These are phyloP conservation scores for Mycena albidolilacea DNA, from an alignment of 768 basidiomycete species.

Conservation along the genomic window DNA sequence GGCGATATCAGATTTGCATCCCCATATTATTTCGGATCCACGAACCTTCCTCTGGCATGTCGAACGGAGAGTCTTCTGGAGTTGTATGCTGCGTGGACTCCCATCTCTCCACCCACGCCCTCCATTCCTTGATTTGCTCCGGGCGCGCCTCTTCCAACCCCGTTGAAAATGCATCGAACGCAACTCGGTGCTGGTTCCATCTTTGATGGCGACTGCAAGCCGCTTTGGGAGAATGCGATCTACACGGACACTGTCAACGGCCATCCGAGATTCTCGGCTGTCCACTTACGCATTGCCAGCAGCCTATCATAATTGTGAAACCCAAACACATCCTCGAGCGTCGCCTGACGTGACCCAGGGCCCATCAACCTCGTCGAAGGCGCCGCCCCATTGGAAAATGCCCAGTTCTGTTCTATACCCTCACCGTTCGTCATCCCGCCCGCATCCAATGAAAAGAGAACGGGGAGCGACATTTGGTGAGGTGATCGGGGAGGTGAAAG, in stretches of 20 bases:
- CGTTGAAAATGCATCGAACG: not conserved
- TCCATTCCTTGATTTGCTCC: not conserved
- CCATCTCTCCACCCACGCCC: not conserved
- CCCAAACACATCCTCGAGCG: not conserved
- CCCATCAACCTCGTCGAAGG: not conserved
- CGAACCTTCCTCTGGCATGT: not conserved
- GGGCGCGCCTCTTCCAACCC: not conserved
- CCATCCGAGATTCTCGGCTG: not conserved
- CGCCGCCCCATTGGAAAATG: slow-evolving; percentile 20
- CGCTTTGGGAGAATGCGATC: not conserved
- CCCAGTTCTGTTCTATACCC: slow-evolving; percentile 22
- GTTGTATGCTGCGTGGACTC: not conserved
- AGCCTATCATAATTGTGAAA: not conserved
- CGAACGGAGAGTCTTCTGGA: not conserved
- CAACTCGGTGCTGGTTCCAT: not conserved
- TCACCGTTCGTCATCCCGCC: slow-evolving; percentile 22
- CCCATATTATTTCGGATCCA: too few relatives aligned
- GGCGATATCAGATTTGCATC: too few relatives aligned
- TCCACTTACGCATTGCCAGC: not conserved
- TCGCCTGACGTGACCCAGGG: not conserved
- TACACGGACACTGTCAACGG: not conserved
- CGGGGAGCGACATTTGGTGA: not conserved
- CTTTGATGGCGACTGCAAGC: not conserved
- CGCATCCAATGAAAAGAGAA: slow-evolving; percentile 5
- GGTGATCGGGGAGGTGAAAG: not conserved